Percentiles rank a stretch among this genome's conserved stretches.
These are phyloP conservation scores for Agarophyton chilense DNA, from an alignment of 23 red algal species.

Conservation along the genomic window DNA sequence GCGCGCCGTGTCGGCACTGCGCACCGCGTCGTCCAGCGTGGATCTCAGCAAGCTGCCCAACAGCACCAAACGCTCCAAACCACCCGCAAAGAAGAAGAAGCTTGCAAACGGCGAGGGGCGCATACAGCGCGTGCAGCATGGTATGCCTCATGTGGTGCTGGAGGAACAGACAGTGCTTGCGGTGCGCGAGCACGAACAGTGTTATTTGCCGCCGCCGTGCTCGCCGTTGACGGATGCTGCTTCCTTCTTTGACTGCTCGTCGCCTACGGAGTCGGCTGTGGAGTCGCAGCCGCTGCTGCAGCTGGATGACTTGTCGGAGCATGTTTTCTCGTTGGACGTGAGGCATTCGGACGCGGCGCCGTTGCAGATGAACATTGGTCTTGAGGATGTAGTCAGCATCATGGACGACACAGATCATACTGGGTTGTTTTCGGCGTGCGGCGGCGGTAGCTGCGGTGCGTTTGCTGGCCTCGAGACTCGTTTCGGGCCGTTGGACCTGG, in stretches of 20 bases:
- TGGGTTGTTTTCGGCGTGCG: neutral
- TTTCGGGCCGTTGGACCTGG: slow-evolving; percentile 8
- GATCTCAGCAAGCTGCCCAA: slow-evolving; percentile 11
- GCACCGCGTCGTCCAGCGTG: slow-evolving; percentile 8
- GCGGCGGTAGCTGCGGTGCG: neutral
- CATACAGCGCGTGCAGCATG: neutral
- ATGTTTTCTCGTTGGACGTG: slow-evolving; percentile 21
- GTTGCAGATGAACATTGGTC: slow-evolving; percentile 3
- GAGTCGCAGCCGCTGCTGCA: slow-evolving; percentile 18
- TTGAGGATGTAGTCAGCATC: slow-evolving; percentile 22
- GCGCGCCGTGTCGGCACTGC: neutral
- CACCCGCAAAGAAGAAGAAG: slow-evolving; percentile 17
- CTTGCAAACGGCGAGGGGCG: neutral
- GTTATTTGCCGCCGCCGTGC: neutral
- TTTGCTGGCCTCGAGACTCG: neutral
- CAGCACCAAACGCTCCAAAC: neutral
- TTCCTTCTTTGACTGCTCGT: slow-evolving; percentile 8
- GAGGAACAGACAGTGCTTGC: neutral
- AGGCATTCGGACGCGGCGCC: neutral
- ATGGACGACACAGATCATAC: slow-evolving; percentile 20
- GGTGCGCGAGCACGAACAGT: neutral
- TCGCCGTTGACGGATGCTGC: slow-evolving; percentile 9
- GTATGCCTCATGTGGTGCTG: neutral
- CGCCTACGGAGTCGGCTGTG: neutral
- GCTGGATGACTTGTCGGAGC: slow-evolving; percentile 19